Evolutionary conservation across 345 rosid genomes (phyloP).

Genomic region (Brassica cretica): DNA sequence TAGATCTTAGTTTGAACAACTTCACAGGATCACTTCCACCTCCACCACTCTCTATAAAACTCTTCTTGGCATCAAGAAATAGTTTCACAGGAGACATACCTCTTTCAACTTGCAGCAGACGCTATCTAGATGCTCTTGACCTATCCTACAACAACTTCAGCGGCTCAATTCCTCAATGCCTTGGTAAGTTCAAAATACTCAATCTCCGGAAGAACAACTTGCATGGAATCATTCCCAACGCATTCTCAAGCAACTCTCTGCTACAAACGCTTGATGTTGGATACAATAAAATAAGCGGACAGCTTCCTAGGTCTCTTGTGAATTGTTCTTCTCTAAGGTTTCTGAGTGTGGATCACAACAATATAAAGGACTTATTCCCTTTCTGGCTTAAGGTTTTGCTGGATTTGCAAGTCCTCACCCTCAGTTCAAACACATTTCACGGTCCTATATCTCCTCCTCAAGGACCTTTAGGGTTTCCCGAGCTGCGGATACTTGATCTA

Average conservation of each 20-base stretch:
- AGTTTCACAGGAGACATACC: slow-evolving; percentile 15
- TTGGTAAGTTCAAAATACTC: background rate
- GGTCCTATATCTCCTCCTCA: slow-evolving; percentile 30
- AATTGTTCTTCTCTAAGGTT: slow-evolving; percentile 14
- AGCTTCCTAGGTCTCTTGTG: slow-evolving; percentile 29
- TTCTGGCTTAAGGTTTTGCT: slow-evolving; percentile 22
- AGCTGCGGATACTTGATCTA: slow-evolving; percentile 15
- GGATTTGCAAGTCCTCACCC: background rate
- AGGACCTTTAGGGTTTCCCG: background rate
- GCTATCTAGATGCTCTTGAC: background rate
- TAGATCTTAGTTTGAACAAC: background rate
- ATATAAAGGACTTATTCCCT: background rate
- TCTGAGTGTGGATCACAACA: slow-evolving; percentile 14
- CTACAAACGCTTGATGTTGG: background rate
- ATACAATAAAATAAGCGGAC: background rate
- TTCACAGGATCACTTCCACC: slow-evolving; percentile 2
- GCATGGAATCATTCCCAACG: background rate
- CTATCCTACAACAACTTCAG: slow-evolving; percentile 12
- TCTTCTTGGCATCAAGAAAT: background rate
- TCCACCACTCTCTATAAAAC: slow-evolving; percentile 13
- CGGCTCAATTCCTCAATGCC: slow-evolving; percentile 12
- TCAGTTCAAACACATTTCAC: slow-evolving; percentile 12
- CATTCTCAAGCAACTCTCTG: background rate
- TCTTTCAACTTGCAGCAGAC: background rate
- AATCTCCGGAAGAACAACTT: slow-evolving; percentile 15